A percentile compares a stretch with the other conserved stretches of the same genome.
Evolutionary conservation across 2,329 filamentous ascomycete species (phyloP).

Genomic region (Dendryphion nanum): DNA sequence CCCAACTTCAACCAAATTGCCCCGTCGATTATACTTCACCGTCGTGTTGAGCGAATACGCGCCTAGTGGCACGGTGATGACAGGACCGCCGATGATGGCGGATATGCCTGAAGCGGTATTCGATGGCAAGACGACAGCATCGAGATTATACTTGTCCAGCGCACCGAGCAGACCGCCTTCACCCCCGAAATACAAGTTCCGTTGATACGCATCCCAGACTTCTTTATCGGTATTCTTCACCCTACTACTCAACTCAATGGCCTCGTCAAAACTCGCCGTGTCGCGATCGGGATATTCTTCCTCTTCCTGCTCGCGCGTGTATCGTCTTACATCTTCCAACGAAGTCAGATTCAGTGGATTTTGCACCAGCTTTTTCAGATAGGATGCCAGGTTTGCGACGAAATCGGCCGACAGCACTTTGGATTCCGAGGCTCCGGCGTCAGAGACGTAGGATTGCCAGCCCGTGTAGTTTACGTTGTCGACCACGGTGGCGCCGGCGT

Average conservation of each 20-base stretch:
- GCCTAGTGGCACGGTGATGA: conserved; percentile 64
- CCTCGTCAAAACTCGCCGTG: conserved; percentile 58
- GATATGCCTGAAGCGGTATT: conserved; percentile 48
- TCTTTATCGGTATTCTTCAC: conserved; percentile 56
- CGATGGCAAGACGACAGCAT: conserved; percentile 63
- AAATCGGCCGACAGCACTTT: conserved; percentile 61
- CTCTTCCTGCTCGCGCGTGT: conserved; percentile 52
- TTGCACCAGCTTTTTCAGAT: conserved; percentile 54
- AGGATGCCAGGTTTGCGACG: conserved; percentile 54
- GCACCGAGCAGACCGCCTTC: conserved; percentile 62
- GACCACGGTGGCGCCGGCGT: conserved; percentile 60
- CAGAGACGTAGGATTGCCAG: conserved; percentile 41
- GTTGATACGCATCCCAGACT: conserved; percentile 59
- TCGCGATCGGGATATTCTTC: conserved; percentile 64
- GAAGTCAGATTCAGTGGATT: conserved; percentile 58
- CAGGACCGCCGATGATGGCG: conserved; percentile 58
- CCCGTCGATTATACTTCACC: conserved; percentile 46
- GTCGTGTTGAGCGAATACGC: conserved; percentile 51
- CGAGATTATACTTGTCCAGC: conserved; percentile 55
- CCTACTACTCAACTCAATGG: conserved; percentile 57
- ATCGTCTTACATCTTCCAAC: conserved; percentile 53
- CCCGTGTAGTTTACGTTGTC: conserved; percentile 60
- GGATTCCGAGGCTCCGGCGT: conserved; percentile 39
- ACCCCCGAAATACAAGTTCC: conserved; percentile 54
- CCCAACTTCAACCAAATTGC: conserved; percentile 53